Evolutionary conservation across 176 grass and related monocot genomes (phyloP).

Genomic region (Phyllostachys edulis): DNA sequence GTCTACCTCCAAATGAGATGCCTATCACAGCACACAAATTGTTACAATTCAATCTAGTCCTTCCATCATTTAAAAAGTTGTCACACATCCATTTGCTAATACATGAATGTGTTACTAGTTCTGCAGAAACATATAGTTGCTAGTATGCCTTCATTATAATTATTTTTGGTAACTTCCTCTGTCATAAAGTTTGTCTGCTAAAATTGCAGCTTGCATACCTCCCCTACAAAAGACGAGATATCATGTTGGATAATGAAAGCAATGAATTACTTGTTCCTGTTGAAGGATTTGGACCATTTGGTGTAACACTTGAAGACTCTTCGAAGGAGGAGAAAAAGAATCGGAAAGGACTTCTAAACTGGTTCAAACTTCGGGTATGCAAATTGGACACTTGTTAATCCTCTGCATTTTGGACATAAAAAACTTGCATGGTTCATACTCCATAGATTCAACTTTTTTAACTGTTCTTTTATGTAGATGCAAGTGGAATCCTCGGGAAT

Average conservation of each 20-base stretch:
- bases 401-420: conserved; percentile 18
- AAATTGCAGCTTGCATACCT: conserved; percentile 70
- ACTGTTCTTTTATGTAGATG: neutral
- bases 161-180: too few relatives aligned
- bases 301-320: conserved; percentile 62
- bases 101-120: too few relatives aligned
- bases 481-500: neutral
- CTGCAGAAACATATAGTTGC: too few relatives aligned
- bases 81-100: too few relatives aligned
- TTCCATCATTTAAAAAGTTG: too few relatives aligned
- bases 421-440: too few relatives aligned
- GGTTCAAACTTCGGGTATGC: conserved; percentile 72
- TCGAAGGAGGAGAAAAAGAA: conserved; percentile 69
- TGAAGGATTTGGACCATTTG: conserved; percentile 68
- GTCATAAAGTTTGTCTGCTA: conserved; percentile 30
- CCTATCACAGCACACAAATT: too few relatives aligned
- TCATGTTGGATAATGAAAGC: conserved; percentile 52
- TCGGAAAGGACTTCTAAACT: conserved; percentile 66
- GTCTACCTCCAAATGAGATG: too few relatives aligned
- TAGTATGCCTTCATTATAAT: too few relatives aligned
- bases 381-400: conserved; percentile 6
- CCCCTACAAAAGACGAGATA: conserved; percentile 69
- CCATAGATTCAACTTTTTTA: conserved; percentile 4
- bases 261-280: conserved; percentile 54
- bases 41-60: too few relatives aligned